Evolutionary conservation across 1,284 basidiomycete species (phyloP), one percentile per base, ranked within the genome.

Genomic region (Gomphus bonarii): DNA sequence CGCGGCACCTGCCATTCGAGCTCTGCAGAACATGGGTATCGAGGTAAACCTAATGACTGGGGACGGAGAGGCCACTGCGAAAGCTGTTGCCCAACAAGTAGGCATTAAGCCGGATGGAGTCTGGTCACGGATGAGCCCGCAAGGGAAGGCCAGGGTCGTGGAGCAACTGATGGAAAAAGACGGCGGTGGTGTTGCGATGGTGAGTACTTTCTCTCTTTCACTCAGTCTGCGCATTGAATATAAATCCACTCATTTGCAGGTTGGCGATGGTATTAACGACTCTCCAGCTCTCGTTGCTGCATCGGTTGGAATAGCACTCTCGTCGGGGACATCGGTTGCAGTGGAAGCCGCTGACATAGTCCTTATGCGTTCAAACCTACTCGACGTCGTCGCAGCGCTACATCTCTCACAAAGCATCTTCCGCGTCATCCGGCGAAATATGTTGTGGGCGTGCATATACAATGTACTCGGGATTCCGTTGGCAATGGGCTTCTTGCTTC

Each of bases 191-290:
- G 86, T 95, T 22, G 94, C 91, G 1, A 95, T 97, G 93, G 94
- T 90, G 63, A 61, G 81, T 70, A 20, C 52, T 18, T 33, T 38
- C 38, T 47, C 40, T 20, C 20, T 43, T 22, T 30, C 5, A 43
- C 48, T 20, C 16, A 25, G 14, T 50, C 38, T 58, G 22, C 44
- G 1, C 14, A 30, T 7, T 18, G 10, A 28, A 57, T 31, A 61
- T 28, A 28, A 47, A 59, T 61, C 31, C 25, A 35, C 47, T 55
- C 33, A 47, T 14, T 51, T 50, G 42, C 60, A 94, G 92, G 92
- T 99, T 50, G 97, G 97, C 20, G 97, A 99, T 69, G 97, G 97
- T 18, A 97, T 99, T 73, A 99, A 99, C 70, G 97, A 99, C 69
- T 95, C 94, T 0, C 95, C 95, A 0, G 97, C 95, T 1, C 84